Base-by-base conservation (phyloP, 2,329 filamentous ascomycete genomes). In the Claviceps pazoutovae region DNA sequence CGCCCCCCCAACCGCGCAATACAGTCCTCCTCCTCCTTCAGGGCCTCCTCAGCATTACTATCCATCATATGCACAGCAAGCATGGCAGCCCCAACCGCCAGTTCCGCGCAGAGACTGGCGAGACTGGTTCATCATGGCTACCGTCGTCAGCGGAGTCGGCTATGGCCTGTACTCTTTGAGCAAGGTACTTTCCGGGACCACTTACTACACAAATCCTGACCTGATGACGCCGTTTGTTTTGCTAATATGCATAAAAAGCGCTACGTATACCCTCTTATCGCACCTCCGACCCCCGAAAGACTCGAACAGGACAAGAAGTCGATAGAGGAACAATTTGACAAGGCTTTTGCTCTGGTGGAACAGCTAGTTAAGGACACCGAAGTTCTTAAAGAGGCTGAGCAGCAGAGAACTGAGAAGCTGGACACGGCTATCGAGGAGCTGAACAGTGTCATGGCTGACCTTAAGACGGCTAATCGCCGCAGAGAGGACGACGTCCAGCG, bases 91-190 rank as follows among this genome's bases (percentile, higher is more conserved):
- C 34, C 71, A 78, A 3, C 75, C 75, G 1, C 73, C 77, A 51
- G 70, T 82, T 2, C 89, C 89, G 3, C 83, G 82, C 64, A 77
- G 93, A 62, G 93, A 98, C 70, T 98, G 93, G 93, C 80, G 94
- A 55, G 93, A 98, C 65, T 97, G 89, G 86, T 98, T 98, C 70
- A 97, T 98, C 68, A 95, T 97, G 88, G 93, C 93, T 7, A 98
- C 93, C 0, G 87, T 97, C 13, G 84, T 94, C 56, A 85, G 89
- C 53, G 88, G 90, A 48, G 83, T 96, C 19, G 79, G 88, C 41
- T 97, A 96, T 62, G 91, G 90, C 0, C 69, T 95, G 21, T 98
- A 93, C 65, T 80, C 84, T 57, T 78, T 96, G 16, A 87, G 89
- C 55, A 94, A 94, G 79, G 86, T 88, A 72, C 39, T 65, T 38